Evolutionary conservation across 2,329 filamentous ascomycete genomes (phyloP), one percentile per base, ranked within the genome.

Genomic region (Huntiella moniliformis): DNA sequence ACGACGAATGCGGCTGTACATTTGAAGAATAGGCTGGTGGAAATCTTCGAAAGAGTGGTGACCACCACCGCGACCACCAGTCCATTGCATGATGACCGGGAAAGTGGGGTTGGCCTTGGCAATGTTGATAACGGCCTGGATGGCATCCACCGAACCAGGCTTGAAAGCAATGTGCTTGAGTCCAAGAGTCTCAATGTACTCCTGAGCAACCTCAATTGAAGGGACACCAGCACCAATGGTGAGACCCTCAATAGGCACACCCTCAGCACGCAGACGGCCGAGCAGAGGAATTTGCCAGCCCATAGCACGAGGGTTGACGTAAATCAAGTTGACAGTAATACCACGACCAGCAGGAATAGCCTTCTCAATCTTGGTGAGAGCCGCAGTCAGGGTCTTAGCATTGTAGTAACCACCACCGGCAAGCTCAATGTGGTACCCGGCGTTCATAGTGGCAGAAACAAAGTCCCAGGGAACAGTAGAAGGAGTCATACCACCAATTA

Each of bases 31-130:
- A 4, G 87, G 87, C 57, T 87, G 79, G 61, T 94, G 87, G 71
- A 95, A 94, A 61, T 95, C 87, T 60, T 95, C 87, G 52, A 79
- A 93, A 1, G 86, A 94, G 66, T 95, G 87, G 61, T 94, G 87
- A 48, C 87, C 87, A 66, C 87, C 87, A 53, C 86, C 87, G 63
- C 87, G 81, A 36, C 87, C 87, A 58, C 87, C 87, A 50, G 87
- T 95, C 87, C 87, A 95, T 63, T 95, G 87, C 51, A 94, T 67
- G 45, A 94, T 77, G 44, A 94, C 74, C n/a, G 87, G 87, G 70
- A 95, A 94, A 22, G 74, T 79, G 2, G 87, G 86, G 60, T 94
- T 91, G n/a, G 84, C 83, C 63, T 83, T 91, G 52, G 87, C 86
- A 56, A 95, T 87, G 62, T 92, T 91, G 63, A 95, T 80, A 49